Conservation (phyloP, 345 rosid species). For the Eucalyptus tenuipes region DNA sequence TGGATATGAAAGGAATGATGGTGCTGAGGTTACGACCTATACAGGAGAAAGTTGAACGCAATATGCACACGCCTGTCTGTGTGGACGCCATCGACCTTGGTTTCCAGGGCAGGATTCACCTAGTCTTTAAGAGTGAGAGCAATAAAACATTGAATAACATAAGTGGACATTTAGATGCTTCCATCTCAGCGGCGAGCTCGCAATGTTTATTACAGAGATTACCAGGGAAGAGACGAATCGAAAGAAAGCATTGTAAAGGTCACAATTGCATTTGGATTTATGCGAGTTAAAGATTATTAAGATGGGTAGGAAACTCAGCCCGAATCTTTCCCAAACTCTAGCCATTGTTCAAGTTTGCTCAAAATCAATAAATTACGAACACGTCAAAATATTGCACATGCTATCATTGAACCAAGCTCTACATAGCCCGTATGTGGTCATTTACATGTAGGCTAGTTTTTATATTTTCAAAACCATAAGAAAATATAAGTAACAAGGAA, state of each 20-base stretch:
- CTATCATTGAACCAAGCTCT: accelerated
- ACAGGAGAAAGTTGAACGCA: neutral
- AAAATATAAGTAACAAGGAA: too few species aligned
- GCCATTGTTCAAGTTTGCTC: accelerated
- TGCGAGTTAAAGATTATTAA: neutral
- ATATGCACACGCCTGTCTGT: neutral
- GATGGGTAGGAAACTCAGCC: neutral
- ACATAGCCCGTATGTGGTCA: accelerated
- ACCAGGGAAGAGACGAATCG: accelerated
- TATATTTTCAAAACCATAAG: accelerated
- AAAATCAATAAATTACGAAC: too few species aligned
- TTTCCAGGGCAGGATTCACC: neutral
- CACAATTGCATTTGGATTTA: neutral
- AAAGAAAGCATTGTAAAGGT: neutral
- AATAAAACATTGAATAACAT: neutral
- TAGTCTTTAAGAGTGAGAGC: too few species aligned
- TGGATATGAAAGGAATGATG: neutral
- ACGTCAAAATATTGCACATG: neutral
- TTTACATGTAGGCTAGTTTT: too few species aligned
- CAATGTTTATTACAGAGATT: neutral
- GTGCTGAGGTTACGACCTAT: neutral
- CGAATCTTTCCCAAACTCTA: neutral
- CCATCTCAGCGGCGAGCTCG: accelerated
- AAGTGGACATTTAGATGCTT: neutral
- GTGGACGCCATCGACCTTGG: neutral